Conservation (phyloP, 73 alveolate species). For the Halteria grandinella region DNA sequence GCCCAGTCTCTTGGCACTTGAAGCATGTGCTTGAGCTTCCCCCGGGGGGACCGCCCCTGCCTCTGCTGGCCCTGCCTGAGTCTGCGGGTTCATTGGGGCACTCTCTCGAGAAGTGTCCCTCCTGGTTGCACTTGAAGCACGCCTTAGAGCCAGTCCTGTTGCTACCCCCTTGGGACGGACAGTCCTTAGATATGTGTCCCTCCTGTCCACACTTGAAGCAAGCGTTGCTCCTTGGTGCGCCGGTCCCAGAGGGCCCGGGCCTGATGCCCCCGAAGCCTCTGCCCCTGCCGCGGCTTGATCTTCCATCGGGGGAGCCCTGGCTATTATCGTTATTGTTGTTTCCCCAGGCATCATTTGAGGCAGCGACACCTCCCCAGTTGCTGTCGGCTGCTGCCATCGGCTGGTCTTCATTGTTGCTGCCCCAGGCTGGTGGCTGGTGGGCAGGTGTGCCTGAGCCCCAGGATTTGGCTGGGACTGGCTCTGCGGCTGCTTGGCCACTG, state of each 20-base stretch:
- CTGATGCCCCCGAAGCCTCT: not conserved
- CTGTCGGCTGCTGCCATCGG: not conserved
- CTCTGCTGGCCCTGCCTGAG: not conserved
- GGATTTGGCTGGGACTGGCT: too few species aligned
- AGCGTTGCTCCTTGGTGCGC: slow-evolving; percentile 4
- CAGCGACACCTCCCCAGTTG: not conserved
- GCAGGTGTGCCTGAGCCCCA: too few species aligned
- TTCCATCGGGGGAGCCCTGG: not conserved
- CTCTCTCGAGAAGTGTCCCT: slow-evolving; percentile 9
- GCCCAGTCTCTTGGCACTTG: slow-evolving; percentile 6
- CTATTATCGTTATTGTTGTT: not conserved
- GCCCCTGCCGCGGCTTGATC: not conserved
- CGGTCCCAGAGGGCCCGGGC: not conserved
- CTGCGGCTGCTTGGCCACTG: too few species aligned
- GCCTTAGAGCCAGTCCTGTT: not conserved
- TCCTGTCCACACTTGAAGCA: slow-evolving; percentile 46
- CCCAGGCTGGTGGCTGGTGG: too few species aligned
- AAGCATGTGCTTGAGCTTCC: not conserved
- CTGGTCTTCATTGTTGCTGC: not conserved
- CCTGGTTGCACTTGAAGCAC: not conserved
- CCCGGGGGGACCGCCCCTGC: not conserved
- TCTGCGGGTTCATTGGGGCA: not conserved
- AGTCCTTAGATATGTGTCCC: slow-evolving; percentile 39
- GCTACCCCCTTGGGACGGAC: slow-evolving; percentile 20
- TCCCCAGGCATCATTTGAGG: not conserved